Conservation (phyloP, 2,329 filamentous ascomycete genomes). For the Hymenoscyphus infarciens region DNA sequence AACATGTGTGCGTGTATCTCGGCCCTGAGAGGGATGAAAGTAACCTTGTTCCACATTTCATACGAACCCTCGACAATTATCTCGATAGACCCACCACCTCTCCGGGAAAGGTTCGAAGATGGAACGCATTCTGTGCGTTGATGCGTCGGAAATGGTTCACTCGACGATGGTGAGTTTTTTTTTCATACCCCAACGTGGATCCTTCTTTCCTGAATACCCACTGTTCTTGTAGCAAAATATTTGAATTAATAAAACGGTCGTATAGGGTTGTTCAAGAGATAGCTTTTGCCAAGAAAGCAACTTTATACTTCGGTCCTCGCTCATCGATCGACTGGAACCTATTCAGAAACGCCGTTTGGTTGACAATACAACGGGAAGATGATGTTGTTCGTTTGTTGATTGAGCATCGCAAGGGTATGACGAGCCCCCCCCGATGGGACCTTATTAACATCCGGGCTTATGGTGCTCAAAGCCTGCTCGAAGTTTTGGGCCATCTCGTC, state of each 20-base stretch:
- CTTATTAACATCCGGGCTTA: neutral
- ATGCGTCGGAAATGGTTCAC: neutral
- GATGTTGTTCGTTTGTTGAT: neutral
- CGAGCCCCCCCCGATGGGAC: neutral
- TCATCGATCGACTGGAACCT: neutral
- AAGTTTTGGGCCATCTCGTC: neutral
- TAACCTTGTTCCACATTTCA: neutral
- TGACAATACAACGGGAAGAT: neutral
- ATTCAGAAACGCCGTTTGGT: neutral
- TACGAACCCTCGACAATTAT: neutral
- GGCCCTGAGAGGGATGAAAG: neutral
- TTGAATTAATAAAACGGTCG: neutral
- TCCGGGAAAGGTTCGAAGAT: neutral
- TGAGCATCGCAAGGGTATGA: neutral
- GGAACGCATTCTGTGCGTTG: neutral
- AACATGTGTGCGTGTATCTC: constrained; percentile 1
- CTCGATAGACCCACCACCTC: neutral
- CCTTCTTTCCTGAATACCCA: neutral
- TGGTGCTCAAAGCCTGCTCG: neutral
- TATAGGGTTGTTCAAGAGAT: constrained; percentile 6
- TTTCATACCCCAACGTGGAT: neutral
- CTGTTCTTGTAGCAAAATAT: neutral
- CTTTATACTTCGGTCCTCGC: neutral
- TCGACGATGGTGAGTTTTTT: neutral
- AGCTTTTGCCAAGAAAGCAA: constrained; percentile 3